These are phyloP conservation scores for Sclerotinia trifoliorum DNA, from an alignment of 2,329 filamentous ascomycete species.

Conservation along the genomic window DNA sequence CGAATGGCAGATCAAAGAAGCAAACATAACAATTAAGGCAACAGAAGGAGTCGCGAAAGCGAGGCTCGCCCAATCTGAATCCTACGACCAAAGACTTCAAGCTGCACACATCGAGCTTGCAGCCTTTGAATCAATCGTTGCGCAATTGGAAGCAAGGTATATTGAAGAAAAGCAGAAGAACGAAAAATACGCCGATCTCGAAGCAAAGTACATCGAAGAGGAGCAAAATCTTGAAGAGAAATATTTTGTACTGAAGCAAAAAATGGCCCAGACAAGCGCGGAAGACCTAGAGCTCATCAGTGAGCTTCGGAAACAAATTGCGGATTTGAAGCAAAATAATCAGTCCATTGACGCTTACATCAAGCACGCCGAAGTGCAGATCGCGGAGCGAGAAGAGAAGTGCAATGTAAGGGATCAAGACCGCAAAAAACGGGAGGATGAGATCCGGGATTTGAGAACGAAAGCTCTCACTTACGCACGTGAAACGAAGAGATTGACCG, in stretches of 20 bases:
- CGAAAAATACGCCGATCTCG: neutral
- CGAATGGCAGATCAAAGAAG: slow-evolving; percentile 9
- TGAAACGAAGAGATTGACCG: no score
- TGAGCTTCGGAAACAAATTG: neutral
- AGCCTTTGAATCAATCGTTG: neutral
- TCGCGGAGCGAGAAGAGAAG: accelerated
- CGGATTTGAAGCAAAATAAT: accelerated
- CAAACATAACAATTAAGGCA: neutral
- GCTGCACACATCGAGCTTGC: slow-evolving; percentile 3
- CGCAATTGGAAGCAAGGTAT: neutral
- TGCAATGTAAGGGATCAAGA: neutral
- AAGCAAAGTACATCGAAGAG: neutral
- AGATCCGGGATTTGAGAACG: neutral
- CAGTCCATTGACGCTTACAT: neutral
- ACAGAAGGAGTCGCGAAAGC: neutral
- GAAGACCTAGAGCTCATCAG: neutral
- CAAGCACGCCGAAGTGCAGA: neutral
- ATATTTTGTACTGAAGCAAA: neutral
- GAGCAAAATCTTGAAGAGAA: slow-evolving; percentile 4
- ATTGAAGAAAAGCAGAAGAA: slow-evolving; percentile 5
- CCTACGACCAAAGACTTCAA: slow-evolving; percentile 18
- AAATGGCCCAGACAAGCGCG: neutral
- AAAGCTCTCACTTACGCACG: accelerated
- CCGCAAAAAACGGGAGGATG: neutral
- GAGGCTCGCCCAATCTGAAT: neutral